Evolutionary conservation across 192 early-diverging fungal species (phyloP).

Genomic region (Backusella tarrabulga): DNA sequence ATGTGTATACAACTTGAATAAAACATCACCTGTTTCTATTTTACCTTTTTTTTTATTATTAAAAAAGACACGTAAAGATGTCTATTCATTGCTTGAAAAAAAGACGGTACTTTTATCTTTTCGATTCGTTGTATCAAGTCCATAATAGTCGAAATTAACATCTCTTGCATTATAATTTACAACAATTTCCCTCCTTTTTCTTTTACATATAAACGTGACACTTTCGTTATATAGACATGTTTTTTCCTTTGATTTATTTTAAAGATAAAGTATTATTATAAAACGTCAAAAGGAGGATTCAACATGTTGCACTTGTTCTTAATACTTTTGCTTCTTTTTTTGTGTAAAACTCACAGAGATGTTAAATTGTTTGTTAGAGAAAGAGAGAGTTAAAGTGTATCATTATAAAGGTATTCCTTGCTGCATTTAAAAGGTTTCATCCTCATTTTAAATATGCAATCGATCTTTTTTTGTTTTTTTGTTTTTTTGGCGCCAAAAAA

Average conservation of each 20-base stretch:
- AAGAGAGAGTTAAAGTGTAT: no score
- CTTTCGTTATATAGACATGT: not conserved
- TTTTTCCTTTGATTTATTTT: not conserved
- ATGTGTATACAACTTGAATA: not conserved
- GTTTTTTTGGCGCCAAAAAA: not conserved
- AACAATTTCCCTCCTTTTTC: not conserved
- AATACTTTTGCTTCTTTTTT: not conserved
- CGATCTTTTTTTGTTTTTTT: not conserved
- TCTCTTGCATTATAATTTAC: not conserved
- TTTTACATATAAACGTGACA: not conserved
- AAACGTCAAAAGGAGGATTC: not conserved
- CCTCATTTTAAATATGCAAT: not conserved
- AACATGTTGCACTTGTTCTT: not conserved
- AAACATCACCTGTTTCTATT: not conserved
- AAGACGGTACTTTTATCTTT: no score
- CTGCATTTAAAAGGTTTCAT: not conserved
- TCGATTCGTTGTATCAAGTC: not conserved
- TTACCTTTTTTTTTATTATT: not conserved
- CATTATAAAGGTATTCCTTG: not conserved
- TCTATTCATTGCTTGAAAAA: no score
- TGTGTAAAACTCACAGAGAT: not conserved
- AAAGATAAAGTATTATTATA: not conserved
- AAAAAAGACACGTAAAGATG: not conserved
- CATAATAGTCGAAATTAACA: not conserved
- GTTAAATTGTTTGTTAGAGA: no score